Base-by-base conservation (phyloP, 2,329 filamentous ascomycete species). In the Penicillium decumbens region DNA sequence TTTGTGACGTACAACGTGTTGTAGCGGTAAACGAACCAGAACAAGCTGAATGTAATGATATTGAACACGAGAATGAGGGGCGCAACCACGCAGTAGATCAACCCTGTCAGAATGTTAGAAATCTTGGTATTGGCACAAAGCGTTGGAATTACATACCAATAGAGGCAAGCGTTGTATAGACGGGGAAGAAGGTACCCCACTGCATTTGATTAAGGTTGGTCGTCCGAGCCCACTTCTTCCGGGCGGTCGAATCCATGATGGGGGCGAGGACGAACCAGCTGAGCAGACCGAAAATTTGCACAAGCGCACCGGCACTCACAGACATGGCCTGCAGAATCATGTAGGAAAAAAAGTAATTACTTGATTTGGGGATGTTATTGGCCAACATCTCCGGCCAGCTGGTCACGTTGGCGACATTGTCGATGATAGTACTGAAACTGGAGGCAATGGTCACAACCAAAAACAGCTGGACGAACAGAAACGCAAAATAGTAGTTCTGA, bases 261-360 rank as follows among this genome's bases (percentile, higher is more conserved):
- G 84, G 87, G 1, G 88, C 86, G 40, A 95, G 68, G 20, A 97
- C 63, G 61, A 90, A 95, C 84, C 91, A 95, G 56, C 85, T 77
- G 40, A 90, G 65, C 3, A 98, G 78, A 3, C 84, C 81, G n/a
- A 82, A 83, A 23, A 95, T 80, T 64, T 97, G 93, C 10, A 96
- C 75, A 3, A 97, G 76, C 1, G 89, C 92, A 68, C 88, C 90
- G 1, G 92, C 92, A 68, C 90, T 95, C 55, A 89, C 90, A 55
- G 89, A 90, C 61, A 97, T 78, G 0, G 91, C 89, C 64, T 97
- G 93, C 8, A 98, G 83, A 65, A 96, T 86, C 84, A 98, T 91
- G 79, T 98, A 98, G 1, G 89, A 92, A 77, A 96, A 97, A 76
- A 97, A 98, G 71, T 97, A 98, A 66, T 96, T 95, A 60, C 89